Base-by-base conservation (phyloP, 805 yeast genomes). In the Zygotorulaspora florentina region DNA sequence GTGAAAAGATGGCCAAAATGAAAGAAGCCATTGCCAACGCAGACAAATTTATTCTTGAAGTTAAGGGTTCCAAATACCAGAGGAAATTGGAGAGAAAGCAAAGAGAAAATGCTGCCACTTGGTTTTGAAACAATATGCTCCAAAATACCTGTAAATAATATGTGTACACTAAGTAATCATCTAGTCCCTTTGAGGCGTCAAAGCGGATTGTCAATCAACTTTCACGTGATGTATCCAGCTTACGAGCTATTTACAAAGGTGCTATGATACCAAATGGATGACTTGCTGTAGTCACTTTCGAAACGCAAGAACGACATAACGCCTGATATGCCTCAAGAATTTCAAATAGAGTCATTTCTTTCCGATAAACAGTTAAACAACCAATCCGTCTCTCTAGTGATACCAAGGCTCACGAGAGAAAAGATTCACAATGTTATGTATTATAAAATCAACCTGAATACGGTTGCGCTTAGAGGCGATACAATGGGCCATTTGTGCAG, bases 31-130 rank as follows among this genome's bases (percentile, higher is more conserved):
- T 87, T 56, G 77, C 68, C 37, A 72, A 75, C 50, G 81, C 78
- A 47, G 96, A 89, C 66, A 76, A 80, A 43, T 75, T 77, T 52
- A 80, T 88, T 51, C 58, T 79, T 41, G 80, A 76, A 50, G 82
- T 77, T 52, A 81, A 87, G 68, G 85, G 84, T 55, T 61, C 69
- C 42, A 77, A 70, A 47, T 75, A 70, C 58, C 65, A 54, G 45
- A 69, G 66, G 57, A 72, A 72, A 55, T 53, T 74, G 43, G 78
- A 73, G 49, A 68, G 65, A 53, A 74, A 73, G 61, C 57, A 67
- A 44, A 61, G 54, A 42, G 48, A 26, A 37, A 40, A 39, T 16
- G 41, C 43, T 18, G 42, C 42, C 13, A 49, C 50, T 7, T 54
- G 56, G 57, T 52, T 52, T 37, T 54, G 38, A 44, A 18, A 27